These are phyloP conservation scores for Cyanophora paradoxa DNA, from an alignment of 78 protist genomes.

Conservation along the genomic window DNA sequence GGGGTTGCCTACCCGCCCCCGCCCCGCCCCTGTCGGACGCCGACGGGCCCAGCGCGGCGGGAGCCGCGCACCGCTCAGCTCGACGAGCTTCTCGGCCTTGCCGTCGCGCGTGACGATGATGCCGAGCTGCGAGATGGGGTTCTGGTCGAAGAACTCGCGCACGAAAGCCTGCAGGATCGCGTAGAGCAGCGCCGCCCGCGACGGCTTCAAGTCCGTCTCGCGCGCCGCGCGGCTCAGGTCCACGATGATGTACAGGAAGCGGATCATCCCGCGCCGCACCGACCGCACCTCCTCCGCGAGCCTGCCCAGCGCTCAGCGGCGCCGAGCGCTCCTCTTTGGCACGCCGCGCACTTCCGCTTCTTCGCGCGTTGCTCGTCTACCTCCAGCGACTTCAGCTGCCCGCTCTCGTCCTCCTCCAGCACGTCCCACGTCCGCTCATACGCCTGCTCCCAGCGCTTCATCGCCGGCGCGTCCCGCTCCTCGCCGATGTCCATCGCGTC, in stretches of 20 bases:
- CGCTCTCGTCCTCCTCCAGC: not conserved
- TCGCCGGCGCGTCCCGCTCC: not conserved
- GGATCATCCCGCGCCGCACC: slow-evolving; percentile 56
- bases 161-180: slow-evolving; percentile 37
- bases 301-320: not conserved
- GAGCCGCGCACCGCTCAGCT: slow-evolving; percentile 41
- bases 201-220: slow-evolving; percentile 50
- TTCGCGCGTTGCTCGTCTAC: not conserved
- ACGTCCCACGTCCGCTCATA: not conserved
- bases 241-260: slow-evolving; percentile 52
- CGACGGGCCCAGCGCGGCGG: not conserved
- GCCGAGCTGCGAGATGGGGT: slow-evolving; percentile 71
- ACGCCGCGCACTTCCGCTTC: not conserved
- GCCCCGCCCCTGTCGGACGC: too few relatives aligned
- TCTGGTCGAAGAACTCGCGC: slow-evolving; percentile 72
- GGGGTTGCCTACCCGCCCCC: slow-evolving; percentile 4
- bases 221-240: slow-evolving; percentile 43
- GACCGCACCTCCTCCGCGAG: not conserved
- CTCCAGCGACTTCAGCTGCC: not conserved
- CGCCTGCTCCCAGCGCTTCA: slow-evolving; percentile 44
- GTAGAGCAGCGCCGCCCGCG: slow-evolving; percentile 25
- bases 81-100: slow-evolving; percentile 53
- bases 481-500: too few relatives aligned
- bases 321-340: not conserved
- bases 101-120: slow-evolving; percentile 49